Conservation (phyloP, 352 stramenopile genomes). For the Phytophthora megakarya region DNA sequence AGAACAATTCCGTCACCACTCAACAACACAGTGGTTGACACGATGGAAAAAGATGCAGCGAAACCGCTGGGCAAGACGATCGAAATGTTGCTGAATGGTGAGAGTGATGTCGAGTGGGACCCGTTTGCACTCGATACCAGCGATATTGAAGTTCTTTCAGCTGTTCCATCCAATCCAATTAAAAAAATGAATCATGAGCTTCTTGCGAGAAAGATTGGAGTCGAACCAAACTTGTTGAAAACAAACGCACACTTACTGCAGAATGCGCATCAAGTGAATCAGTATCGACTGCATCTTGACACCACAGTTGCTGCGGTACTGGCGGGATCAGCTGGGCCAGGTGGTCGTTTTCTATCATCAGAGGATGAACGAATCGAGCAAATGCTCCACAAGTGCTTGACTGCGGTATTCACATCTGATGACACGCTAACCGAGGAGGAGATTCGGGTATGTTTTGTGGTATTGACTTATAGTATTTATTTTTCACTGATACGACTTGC, state of each 20-base stretch:
- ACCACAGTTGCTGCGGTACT: conserved; percentile 25
- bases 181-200: conserved; percentile 21
- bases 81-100: conserved; percentile 38
- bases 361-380: conserved; percentile 82
- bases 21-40: background rate
- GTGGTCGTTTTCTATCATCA: conserved; percentile 53
- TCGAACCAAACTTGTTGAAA: conserved; percentile 45
- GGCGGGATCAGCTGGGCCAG: conserved; percentile 18
- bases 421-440: conserved; percentile 61
- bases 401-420: conserved; percentile 83
- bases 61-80: conserved; percentile 37
- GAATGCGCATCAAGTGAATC: conserved; percentile 51
- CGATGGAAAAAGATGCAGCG: conserved; percentile 8
- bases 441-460: conserved; percentile 43
- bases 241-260: conserved; percentile 43
- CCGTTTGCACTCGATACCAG: conserved; percentile 35
- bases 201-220: conserved; percentile 39
- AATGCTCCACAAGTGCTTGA: conserved; percentile 83
- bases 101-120: conserved; percentile 10
- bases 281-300: conserved; percentile 40
- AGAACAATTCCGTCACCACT: background rate
- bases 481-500: conserved; percentile 1
- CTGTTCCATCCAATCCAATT: background rate
- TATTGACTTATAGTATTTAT: background rate
- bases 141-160: conserved; percentile 27